These are phyloP conservation scores for Gossypium raimondii DNA, from an alignment of 345 rosid species.

Conservation along the genomic window DNA sequence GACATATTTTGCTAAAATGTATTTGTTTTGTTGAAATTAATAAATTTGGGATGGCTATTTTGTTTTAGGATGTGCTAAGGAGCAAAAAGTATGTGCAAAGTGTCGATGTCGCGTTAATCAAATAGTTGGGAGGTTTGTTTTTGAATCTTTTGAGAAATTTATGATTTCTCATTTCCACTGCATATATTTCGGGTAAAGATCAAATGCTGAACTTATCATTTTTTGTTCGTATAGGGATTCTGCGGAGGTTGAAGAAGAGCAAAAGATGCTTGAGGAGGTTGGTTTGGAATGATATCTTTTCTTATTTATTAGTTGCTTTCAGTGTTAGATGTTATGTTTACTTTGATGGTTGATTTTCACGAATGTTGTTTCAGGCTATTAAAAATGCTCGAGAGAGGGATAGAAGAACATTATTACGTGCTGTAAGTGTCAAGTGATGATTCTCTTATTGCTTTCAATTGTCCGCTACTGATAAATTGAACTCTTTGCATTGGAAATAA, in stretches of 20 bases:
- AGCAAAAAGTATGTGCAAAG: slow-evolving; percentile 83
- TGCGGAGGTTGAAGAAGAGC: slow-evolving; percentile 76
- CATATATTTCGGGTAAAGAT: background rate
- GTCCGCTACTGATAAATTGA: background rate
- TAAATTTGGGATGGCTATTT: slow-evolving; percentile 10
- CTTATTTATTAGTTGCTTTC: no score
- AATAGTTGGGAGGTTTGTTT: slow-evolving; percentile 63
- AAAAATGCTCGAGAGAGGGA: slow-evolving; percentile 94
- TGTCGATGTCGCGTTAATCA: slow-evolving; percentile 53
- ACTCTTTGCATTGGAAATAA: background rate
- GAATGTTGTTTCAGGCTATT: slow-evolving; percentile 58
- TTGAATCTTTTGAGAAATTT: background rate
- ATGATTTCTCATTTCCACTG: background rate
- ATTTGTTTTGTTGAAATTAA: background rate
- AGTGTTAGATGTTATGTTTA: background rate
- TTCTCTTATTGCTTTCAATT: background rate
- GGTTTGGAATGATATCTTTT: background rate
- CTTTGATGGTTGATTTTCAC: slow-evolving; percentile 6
- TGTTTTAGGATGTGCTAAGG: slow-evolving; percentile 86
- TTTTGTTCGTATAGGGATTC: slow-evolving; percentile 44
- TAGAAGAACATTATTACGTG: slow-evolving; percentile 67
- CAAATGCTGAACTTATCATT: background rate
- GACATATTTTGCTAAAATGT: background rate
- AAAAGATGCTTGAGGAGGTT: slow-evolving; percentile 76
- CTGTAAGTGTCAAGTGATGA: slow-evolving; percentile 45